phyloP scores from a whole-genome alignment of 2,329 filamentous ascomycete species.

The Stachybotrys chartarum region DNA sequence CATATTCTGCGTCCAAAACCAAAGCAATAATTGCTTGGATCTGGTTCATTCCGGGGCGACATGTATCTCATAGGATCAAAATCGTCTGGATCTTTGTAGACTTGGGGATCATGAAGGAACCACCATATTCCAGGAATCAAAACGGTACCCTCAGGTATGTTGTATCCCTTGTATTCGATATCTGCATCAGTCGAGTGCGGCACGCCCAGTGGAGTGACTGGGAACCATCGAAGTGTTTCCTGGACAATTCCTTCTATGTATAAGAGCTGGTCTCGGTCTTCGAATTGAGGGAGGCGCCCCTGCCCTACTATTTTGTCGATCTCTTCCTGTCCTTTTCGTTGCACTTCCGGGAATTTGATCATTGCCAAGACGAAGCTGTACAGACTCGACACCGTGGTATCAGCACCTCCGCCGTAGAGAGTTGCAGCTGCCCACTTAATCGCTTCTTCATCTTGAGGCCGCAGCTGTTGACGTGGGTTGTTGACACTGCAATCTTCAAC shows the following conservation, averaged over 20 bases:
- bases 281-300: constrained; percentile 16
- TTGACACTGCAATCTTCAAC: constrained; percentile 4
- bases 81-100: constrained; percentile 39
- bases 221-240: constrained; percentile 22
- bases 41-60: constrained; percentile 17
- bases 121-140: constrained; percentile 15
- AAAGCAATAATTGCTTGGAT: constrained; percentile 21
- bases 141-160: constrained; percentile 18
- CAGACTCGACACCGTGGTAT: constrained; percentile 18
- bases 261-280: constrained; percentile 18
- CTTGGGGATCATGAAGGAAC: constrained; percentile 53
- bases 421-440: constrained; percentile 16
- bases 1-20: constrained; percentile 29
- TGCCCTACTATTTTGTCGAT: constrained; percentile 19
- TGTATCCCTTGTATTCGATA: constrained; percentile 13
- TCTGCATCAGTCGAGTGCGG: constrained; percentile 28
- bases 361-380: constrained; percentile 18
- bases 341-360: constrained; percentile 12
- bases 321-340: constrained; percentile 17
- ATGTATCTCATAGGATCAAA: constrained; percentile 28
- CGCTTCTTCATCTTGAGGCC: constrained; percentile 12
- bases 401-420: constrained; percentile 20
- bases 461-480: constrained; percentile 1
- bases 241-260: constrained; percentile 23
- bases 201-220: constrained; percentile 26